Evolutionary conservation across 768 basidiomycete genomes (phyloP).

Genomic region (Dioszegia aurantiaca): DNA sequence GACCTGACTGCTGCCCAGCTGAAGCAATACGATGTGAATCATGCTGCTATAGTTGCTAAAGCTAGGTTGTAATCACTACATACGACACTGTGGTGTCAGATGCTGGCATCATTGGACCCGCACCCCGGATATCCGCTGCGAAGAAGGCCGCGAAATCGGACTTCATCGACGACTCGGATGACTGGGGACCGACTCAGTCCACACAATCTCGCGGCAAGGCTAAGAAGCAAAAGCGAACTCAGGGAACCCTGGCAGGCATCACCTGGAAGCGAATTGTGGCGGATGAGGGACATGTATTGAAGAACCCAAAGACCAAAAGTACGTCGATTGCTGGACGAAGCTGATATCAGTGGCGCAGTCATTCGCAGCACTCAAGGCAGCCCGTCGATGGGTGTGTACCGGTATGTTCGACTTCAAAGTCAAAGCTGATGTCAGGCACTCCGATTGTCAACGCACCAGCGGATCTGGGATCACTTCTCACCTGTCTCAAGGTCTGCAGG

Average conservation of each 20-base stretch:
- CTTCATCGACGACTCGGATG: background rate
- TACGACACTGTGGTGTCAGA: constrained; percentile 34
- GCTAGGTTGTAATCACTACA: constrained; percentile 40
- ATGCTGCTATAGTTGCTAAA: constrained; percentile 1
- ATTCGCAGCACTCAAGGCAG: constrained; percentile 32
- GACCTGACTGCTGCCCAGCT: constrained; percentile 26
- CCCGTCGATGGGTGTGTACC: constrained; percentile 50
- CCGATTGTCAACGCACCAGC: constrained; percentile 70
- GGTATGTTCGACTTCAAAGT: constrained; percentile 41
- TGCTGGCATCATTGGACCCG: background rate
- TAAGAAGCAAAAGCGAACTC: constrained; percentile 58
- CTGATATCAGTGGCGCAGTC: constrained; percentile 29
- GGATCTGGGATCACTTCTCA: constrained; percentile 83
- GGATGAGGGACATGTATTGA: constrained; percentile 84
- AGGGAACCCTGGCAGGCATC: constrained; percentile 62
- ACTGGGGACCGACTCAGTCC: background rate
- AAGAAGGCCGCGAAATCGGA: no score
- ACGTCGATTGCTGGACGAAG: constrained; percentile 55
- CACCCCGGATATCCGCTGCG: no score
- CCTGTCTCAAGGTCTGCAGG: constrained; percentile 77
- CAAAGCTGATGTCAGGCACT: constrained; percentile 64
- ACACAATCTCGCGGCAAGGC: constrained; percentile 1
- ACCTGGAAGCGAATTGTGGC: constrained; percentile 84
- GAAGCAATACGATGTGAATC: constrained; percentile 35
- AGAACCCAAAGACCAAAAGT: constrained; percentile 83